phyloP scores from a whole-genome alignment of 2,329 filamentous ascomycete genomes.

The Mycocentrospora acerina region DNA sequence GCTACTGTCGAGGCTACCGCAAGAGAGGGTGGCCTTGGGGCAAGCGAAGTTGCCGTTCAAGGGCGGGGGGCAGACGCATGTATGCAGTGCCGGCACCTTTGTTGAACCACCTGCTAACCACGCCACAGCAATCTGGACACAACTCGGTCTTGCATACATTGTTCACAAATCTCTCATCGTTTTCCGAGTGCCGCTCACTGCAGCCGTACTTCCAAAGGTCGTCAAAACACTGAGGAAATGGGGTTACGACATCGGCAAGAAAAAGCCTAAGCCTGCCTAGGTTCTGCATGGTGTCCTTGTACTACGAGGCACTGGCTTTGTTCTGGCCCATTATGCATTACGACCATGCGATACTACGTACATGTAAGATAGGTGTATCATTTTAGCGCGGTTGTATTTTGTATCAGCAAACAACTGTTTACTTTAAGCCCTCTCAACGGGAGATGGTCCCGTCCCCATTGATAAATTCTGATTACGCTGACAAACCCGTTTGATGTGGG shows the following conservation, averaged over 20 bases:
- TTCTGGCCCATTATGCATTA: conserved; percentile 8
- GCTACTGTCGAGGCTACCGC: conserved; percentile 31
- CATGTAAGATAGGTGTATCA: conserved; percentile 12
- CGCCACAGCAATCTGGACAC: conserved; percentile 68
- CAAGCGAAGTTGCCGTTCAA: conserved; percentile 65
- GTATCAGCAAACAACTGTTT: no score
- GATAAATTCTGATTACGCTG: no score
- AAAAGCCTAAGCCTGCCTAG: conserved; percentile 46
- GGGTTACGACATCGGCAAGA: conserved; percentile 94
- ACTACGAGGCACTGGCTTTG: not conserved
- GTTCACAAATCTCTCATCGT: conserved; percentile 99
- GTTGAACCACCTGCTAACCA: conserved; percentile 1
- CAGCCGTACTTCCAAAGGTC: conserved; percentile 89
- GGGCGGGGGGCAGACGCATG: conserved; percentile 67
- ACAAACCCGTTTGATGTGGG: no score
- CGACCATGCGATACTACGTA: conserved; percentile 6
- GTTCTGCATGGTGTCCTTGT: not conserved
- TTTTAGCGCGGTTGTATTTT: no score
- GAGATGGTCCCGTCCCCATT: no score
- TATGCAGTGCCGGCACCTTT: conserved; percentile 49
- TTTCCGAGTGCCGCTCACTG: conserved; percentile 87
- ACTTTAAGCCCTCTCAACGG: no score
- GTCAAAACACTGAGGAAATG: conserved; percentile 82
- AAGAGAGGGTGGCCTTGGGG: conserved; percentile 40
- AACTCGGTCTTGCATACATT: conserved; percentile 89